phyloP scores from a whole-genome alignment of 2,329 filamentous ascomycete genomes.

The Cadophora sp. region DNA sequence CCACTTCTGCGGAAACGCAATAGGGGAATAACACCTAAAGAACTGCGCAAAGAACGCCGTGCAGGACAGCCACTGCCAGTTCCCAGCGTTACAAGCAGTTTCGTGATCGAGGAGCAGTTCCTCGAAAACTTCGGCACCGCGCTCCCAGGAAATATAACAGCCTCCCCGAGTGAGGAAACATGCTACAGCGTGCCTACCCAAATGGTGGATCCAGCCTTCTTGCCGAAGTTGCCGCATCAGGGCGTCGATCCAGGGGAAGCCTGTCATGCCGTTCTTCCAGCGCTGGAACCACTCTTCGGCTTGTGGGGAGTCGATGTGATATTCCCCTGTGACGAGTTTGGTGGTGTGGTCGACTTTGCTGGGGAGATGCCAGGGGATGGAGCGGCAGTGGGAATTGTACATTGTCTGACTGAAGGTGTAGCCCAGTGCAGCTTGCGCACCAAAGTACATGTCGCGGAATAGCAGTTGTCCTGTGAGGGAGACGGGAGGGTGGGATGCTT shows the following conservation, averaged over 20 bases:
- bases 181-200: slow-evolving; percentile 78
- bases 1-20: slow-evolving; percentile 79
- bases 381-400: slow-evolving; percentile 71
- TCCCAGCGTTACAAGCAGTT: slow-evolving; percentile 74
- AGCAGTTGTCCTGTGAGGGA: slow-evolving; percentile 75
- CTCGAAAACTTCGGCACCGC: slow-evolving; percentile 79
- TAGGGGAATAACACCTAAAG: slow-evolving; percentile 72
- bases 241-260: slow-evolving; percentile 83
- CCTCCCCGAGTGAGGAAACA: slow-evolving; percentile 83
- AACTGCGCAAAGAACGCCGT: slow-evolving; percentile 78
- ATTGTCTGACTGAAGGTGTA: slow-evolving; percentile 68
- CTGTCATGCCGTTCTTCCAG: slow-evolving; percentile 73
- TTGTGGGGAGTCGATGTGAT: slow-evolving; percentile 66
- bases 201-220: slow-evolving; percentile 83
- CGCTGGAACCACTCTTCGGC: slow-evolving; percentile 72
- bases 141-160: slow-evolving; percentile 81
- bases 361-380: slow-evolving; percentile 80
- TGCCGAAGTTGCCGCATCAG: slow-evolving; percentile 75
- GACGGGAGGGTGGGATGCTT: slow-evolving; percentile 63
- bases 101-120: slow-evolving; percentile 80
- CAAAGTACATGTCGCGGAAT: slow-evolving; percentile 87
- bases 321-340: slow-evolving; percentile 61
- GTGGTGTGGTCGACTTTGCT: slow-evolving; percentile 56
- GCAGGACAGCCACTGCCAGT: slow-evolving; percentile 81
- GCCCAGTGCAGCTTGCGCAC: slow-evolving; percentile 73